Percentiles rank a stretch among this genome's conserved stretches.
These are phyloP conservation scores for Aspergillus novoparasiticus DNA, from an alignment of 2,329 filamentous ascomycete genomes.

Conservation along the genomic window DNA sequence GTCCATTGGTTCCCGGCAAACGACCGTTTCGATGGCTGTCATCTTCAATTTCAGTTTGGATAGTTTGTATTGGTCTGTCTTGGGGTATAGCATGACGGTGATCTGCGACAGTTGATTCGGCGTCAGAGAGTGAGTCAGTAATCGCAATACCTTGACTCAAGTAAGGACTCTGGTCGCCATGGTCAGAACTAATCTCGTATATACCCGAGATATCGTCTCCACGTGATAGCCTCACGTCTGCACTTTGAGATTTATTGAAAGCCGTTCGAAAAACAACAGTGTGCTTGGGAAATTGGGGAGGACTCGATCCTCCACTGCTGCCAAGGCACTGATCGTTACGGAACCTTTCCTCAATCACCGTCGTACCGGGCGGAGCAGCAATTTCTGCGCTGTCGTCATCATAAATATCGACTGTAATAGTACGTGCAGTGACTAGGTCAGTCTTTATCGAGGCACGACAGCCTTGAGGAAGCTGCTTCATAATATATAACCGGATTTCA, in stretches of 20 bases:
- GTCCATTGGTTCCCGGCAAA: neutral
- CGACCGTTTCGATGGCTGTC: neutral
- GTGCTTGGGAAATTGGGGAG: slow-evolving; percentile 42
- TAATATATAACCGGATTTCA: slow-evolving; percentile 51
- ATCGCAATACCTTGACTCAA: neutral
- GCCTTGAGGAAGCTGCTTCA: slow-evolving; percentile 46
- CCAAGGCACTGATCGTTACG: slow-evolving; percentile 50
- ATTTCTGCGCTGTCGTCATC: slow-evolving; percentile 47
- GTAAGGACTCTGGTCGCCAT: neutral
- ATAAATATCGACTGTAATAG: slow-evolving; percentile 51
- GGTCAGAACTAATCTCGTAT: neutral
- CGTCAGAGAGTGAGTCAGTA: neutral
- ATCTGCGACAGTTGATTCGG: neutral
- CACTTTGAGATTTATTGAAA: slow-evolving; percentile 43
- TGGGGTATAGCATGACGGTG: neutral
- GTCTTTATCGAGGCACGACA: slow-evolving; percentile 47
- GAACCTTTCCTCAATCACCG: slow-evolving; percentile 49
- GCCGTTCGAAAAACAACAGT: slow-evolving; percentile 50
- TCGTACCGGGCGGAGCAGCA: slow-evolving; percentile 48
- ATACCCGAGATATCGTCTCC: slow-evolving; percentile 5
- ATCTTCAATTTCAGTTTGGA: neutral
- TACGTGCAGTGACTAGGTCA: slow-evolving; percentile 47
- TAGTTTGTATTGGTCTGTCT: neutral
- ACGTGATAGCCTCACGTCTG: slow-evolving; percentile 34
- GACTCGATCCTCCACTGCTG: slow-evolving; percentile 42